Evolutionary conservation across 2,329 filamentous ascomycete species (phyloP), one percentile per base, ranked within the genome.

Genomic region (Cyclaneusma minus): DNA sequence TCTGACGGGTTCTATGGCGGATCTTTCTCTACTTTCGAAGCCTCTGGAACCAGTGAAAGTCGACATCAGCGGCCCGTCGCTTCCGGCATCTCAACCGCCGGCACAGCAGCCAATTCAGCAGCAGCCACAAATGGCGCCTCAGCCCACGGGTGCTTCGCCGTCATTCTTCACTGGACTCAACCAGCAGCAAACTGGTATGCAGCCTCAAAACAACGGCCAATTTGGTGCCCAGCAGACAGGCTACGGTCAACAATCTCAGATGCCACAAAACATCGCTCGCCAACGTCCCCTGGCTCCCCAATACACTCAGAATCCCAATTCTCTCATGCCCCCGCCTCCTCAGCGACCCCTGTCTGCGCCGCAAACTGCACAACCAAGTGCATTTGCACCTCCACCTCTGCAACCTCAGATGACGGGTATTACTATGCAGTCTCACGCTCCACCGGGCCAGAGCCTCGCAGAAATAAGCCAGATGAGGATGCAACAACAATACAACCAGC

Each of bases 271-370:
- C 35, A 60, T 55, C 35, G 60, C 60, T 28, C 57, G 82, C 37
- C 75, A 82, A 48, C 62, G 83, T 35, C 84, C 83, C 22, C 57
- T 70, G 31, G 65, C 76, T 19, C 79, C 82, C 24, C 71, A 76
- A 33, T 58, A 56, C 22, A 56, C 64, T 34, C 64, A 68, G 31
- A 62, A 59, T 22, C 60, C 68, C 38, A 56, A 67, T 20, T 68
- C 70, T 11, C 59, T 92, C 19, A 68, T 85, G 34, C 67, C 76
- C 25, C 83, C 84, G 6, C 83, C 69, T 14, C 60, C 80, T 11
- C 83, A 73, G 27, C 68, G 89, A 33, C 78, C 89, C 6, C 63
- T 89, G 8, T 94, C 87, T 21, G 87, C 89, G 20, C 87, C 89
- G 14, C 79, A 83, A 47, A 79, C 83, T 28, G 76, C 69, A 25